Percentiles rank a stretch among this genome's conserved stretches.
Evolutionary conservation across 495 filamentous ascomycete species (phyloP).

Genomic region (Elasticomyces elasticus): DNA sequence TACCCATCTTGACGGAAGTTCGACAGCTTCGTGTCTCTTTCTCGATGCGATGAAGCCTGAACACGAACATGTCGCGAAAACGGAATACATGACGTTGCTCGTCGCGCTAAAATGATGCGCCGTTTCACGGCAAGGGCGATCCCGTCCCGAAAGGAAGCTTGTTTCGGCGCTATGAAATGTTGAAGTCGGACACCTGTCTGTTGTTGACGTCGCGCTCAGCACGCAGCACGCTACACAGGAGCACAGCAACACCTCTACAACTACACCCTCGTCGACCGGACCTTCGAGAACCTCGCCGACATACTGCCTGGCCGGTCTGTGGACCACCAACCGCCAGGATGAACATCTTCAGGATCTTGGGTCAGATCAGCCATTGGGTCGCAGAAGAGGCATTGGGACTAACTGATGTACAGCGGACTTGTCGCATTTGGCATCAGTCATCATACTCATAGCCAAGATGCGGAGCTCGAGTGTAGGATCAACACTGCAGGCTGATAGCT

Average conservation of each 20-base stretch:
- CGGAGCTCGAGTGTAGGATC: slow-evolving; percentile 65
- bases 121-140: too few relatives aligned
- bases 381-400: not conserved
- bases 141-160: not conserved
- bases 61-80: not conserved
- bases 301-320: not conserved
- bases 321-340: slow-evolving; percentile 37
- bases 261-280: not conserved
- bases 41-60: not conserved
- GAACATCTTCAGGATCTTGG: slow-evolving; percentile 84
- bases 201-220: not conserved
- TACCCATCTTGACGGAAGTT: slow-evolving; percentile 60
- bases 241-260: too few relatives aligned
- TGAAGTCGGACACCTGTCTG: not conserved
- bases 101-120: too few relatives aligned
- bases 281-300: not conserved
- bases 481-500: not conserved
- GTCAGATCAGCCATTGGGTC: slow-evolving; percentile 39
- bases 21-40: not conserved
- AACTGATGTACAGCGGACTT: slow-evolving; percentile 58
- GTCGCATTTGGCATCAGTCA: slow-evolving; percentile 86
- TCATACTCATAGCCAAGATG: slow-evolving; percentile 96
- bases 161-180: not conserved
- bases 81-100: not conserved
- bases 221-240: too few relatives aligned